These are phyloP conservation scores for Trichoderma hamatum DNA, from an alignment of 2,329 filamentous ascomycete species.

Conservation along the genomic window DNA sequence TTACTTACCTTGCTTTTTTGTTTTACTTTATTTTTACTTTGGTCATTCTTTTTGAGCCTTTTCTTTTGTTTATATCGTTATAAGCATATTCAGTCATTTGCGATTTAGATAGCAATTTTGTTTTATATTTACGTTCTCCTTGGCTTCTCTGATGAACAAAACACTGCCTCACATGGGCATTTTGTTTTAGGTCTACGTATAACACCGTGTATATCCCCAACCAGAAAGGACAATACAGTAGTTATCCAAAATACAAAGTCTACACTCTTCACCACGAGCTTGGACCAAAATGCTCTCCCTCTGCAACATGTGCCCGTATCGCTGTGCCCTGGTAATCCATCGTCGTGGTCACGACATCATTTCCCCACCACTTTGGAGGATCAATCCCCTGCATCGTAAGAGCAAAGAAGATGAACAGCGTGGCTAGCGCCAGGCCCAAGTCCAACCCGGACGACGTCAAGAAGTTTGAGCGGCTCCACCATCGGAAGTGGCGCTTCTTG, in stretches of 20 bases:
- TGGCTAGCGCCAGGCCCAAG: constrained; percentile 67
- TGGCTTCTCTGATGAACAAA: neutral
- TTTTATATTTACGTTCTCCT: neutral
- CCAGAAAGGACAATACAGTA: neutral
- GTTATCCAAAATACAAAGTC: neutral
- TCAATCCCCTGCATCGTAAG: constrained; percentile 65
- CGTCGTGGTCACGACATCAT: constrained; percentile 59
- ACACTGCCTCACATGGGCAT: neutral
- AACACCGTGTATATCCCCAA: neutral
- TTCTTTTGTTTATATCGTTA: constrained; percentile 1
- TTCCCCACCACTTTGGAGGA: constrained; percentile 72
- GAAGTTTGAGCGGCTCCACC: constrained; percentile 77
- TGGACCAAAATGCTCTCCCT: constrained; percentile 66
- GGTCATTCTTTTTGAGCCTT: neutral
- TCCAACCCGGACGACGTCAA: constrained; percentile 71
- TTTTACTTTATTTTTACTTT: neutral
- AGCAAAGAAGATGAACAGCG: constrained; percentile 70
- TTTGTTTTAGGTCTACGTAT: neutral
- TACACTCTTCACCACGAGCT: constrained; percentile 47
- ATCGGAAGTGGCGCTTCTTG: constrained; percentile 63
- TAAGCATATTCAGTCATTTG: neutral
- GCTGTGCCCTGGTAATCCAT: constrained; percentile 65
- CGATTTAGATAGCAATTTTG: neutral
- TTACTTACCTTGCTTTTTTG: neutral
- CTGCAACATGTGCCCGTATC: constrained; percentile 54